These are phyloP conservation scores for Naegleria fowleri DNA, from an alignment of 208 protist species.

Conservation along the genomic window DNA sequence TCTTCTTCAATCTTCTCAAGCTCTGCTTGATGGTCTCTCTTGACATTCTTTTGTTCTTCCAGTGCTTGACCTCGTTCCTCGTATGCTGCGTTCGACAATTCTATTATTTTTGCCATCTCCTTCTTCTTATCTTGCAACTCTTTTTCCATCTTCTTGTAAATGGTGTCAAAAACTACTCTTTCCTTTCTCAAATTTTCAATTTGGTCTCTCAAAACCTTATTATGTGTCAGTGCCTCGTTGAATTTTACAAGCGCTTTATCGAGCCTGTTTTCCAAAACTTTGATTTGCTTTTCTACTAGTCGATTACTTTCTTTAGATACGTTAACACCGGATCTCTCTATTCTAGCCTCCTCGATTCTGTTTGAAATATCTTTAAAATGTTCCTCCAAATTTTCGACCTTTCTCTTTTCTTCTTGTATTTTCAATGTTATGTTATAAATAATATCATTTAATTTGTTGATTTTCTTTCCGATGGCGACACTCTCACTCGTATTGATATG, in stretches of 20 bases:
- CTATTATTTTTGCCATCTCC: constrained; percentile 85
- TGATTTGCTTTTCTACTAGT: constrained; percentile 78
- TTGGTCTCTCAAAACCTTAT: constrained; percentile 84
- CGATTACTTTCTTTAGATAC: constrained; percentile 76
- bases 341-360: constrained; percentile 67
- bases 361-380: constrained; percentile 63
- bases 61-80: constrained; percentile 82
- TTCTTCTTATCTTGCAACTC: constrained; percentile 82
- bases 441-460: constrained; percentile 19
- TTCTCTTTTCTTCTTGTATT: neutral
- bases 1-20: constrained; percentile 45
- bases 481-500: constrained; percentile 3
- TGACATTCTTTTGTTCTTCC: constrained; percentile 55
- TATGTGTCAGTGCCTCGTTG: constrained; percentile 86
- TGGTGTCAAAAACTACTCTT: constrained; percentile 89
- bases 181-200: constrained; percentile 91
- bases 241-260: constrained; percentile 89
- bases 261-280: constrained; percentile 86
- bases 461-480: neutral
- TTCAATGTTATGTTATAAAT: neutral
- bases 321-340: constrained; percentile 76
- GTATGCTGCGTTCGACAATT: constrained; percentile 84
- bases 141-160: constrained; percentile 88
- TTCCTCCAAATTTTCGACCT: constrained; percentile 39
- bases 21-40: constrained; percentile 56